A percentile compares a stretch with the other conserved stretches of the same genome.
phyloP scores from a whole-genome alignment of 177 flowering plant genomes.

The Vitis hybrid region DNA sequence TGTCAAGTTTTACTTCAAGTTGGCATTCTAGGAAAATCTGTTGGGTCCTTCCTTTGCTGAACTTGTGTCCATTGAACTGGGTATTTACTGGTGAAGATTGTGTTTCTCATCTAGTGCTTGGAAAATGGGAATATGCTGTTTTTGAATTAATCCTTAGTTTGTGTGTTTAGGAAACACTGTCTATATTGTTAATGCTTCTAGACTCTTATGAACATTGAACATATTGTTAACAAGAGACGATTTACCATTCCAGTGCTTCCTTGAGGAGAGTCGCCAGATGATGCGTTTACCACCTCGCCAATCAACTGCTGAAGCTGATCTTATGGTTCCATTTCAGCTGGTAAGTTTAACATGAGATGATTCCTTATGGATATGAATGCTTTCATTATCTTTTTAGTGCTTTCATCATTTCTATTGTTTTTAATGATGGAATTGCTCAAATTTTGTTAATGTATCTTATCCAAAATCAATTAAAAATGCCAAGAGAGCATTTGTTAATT shows the following conservation, averaged over 20 bases:
- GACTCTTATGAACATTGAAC: neutral
- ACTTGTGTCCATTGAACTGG: too few relatives aligned
- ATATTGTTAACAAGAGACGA: neutral
- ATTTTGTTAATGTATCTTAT: too few relatives aligned
- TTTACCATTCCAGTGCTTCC: slow-evolving; percentile 68
- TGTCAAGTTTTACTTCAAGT: too few relatives aligned
- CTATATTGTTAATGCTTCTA: neutral
- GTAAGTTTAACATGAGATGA: slow-evolving; percentile 36
- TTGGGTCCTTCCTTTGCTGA: too few relatives aligned
- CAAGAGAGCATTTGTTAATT: too few relatives aligned
- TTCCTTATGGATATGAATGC: neutral
- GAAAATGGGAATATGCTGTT: neutral
- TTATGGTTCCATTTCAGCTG: slow-evolving; percentile 92
- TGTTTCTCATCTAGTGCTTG: too few relatives aligned
- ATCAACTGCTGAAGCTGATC: slow-evolving; percentile 98
- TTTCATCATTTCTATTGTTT: neutral
- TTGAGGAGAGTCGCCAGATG: slow-evolving; percentile 94
- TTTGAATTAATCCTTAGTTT: neutral
- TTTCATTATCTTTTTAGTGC: too few relatives aligned
- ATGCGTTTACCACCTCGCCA: slow-evolving; percentile 98
- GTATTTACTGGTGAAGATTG: too few relatives aligned
- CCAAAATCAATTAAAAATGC: too few relatives aligned
- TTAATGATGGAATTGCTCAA: too few relatives aligned
- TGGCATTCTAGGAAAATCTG: too few relatives aligned
- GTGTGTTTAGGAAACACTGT: neutral